phyloP scores from a whole-genome alignment of 768 basidiomycete genomes.

The Naganishia antarctica region DNA sequence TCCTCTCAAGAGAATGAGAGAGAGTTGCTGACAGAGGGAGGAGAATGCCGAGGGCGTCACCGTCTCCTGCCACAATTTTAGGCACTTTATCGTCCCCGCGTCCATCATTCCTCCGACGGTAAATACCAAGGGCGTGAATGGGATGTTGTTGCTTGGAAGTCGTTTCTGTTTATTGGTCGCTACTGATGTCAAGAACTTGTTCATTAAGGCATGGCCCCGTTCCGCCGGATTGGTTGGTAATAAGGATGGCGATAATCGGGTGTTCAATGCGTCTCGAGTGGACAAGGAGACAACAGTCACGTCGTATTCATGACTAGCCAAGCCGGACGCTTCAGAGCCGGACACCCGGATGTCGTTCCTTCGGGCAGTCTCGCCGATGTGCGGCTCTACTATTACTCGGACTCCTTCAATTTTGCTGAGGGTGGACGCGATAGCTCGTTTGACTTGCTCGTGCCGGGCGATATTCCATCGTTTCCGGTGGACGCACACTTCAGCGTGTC shows the following conservation, averaged over 20 bases:
- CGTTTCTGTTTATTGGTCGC: neutral
- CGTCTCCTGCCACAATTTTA: conserved; percentile 10
- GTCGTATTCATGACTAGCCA: conserved; percentile 4
- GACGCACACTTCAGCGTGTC: conserved; percentile 9
- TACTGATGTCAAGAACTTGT: conserved; percentile 8
- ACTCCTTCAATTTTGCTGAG: neutral
- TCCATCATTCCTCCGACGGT: conserved; percentile 19
- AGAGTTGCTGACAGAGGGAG: conserved; percentile 7
- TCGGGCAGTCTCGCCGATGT: neutral
- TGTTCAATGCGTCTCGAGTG: conserved; percentile 4
- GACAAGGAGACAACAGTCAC: conserved; percentile 5
- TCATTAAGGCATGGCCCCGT: neutral
- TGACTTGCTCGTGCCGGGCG: conserved; percentile 14
- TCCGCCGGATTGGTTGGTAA: conserved; percentile 8
- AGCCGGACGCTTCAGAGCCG: neutral
- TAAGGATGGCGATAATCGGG: neutral
- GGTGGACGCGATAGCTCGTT: neutral
- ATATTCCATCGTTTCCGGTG: conserved; percentile 3
- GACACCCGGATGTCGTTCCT: conserved; percentile 9
- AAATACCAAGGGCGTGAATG: conserved; percentile 4
- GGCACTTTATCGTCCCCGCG: neutral
- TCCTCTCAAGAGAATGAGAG: conserved; percentile 16
- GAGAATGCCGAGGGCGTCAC: conserved; percentile 11
- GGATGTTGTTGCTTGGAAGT: neutral
- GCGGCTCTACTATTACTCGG: neutral